Conservation (phyloP, 805 yeast genomes). For the Barnettozyma botsteinii region DNA sequence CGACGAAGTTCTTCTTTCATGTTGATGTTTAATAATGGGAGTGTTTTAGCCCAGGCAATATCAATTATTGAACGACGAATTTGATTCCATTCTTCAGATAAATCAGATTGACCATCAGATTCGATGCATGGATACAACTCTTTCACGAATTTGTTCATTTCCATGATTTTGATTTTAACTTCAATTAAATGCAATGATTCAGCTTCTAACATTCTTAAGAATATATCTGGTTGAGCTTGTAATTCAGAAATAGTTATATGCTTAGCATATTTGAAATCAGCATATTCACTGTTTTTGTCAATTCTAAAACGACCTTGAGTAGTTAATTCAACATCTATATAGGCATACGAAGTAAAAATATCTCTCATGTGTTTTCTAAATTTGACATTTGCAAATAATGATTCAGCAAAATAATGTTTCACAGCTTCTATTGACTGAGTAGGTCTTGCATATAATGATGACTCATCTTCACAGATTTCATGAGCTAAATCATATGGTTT, state of each 20-base stretch:
- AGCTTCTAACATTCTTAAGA: slow-evolving; percentile 87
- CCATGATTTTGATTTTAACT: slow-evolving; percentile 49
- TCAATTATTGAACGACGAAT: slow-evolving; percentile 64
- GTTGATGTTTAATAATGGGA: slow-evolving; percentile 62
- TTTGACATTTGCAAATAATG: slow-evolving; percentile 73
- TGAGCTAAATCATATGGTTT: slow-evolving; percentile 59
- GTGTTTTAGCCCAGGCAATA: slow-evolving; percentile 59
- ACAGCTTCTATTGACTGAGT: slow-evolving; percentile 67
- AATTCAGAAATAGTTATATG: slow-evolving; percentile 77
- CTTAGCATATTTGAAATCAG: slow-evolving; percentile 86
- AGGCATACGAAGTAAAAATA: slow-evolving; percentile 58
- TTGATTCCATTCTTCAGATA: slow-evolving; percentile 75
- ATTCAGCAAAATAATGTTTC: slow-evolving; percentile 70
- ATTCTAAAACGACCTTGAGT: slow-evolving; percentile 79
- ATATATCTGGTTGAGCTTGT: slow-evolving; percentile 68
- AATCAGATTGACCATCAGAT: slow-evolving; percentile 73
- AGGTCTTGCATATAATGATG: slow-evolving; percentile 47
- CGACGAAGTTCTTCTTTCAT: slow-evolving; percentile 79
- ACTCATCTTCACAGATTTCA: slow-evolving; percentile 29
- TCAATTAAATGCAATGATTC: slow-evolving; percentile 71
- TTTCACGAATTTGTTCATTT: slow-evolving; percentile 34
- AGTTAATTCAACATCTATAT: slow-evolving; percentile 69
- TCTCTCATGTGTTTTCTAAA: slow-evolving; percentile 65
- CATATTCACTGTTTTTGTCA: slow-evolving; percentile 73
- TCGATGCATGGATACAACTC: slow-evolving; percentile 49